phyloP scores from a whole-genome alignment of 495 filamentous ascomycete genomes.

The Glutinoglossum americanum region DNA sequence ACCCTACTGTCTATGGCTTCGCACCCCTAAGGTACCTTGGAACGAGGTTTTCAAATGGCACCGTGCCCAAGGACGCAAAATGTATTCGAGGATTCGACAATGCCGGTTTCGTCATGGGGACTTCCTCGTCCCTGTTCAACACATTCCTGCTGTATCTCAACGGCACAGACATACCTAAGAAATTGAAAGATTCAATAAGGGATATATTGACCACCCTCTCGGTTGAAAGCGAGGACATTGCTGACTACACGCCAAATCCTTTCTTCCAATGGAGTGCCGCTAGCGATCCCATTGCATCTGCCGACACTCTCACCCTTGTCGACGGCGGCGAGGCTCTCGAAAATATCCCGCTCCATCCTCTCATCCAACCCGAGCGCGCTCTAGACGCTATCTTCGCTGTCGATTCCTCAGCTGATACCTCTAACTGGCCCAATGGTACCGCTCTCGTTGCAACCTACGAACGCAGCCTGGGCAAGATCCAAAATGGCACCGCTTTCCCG shows the following conservation, averaged over 20 bases:
- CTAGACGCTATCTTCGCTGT: slow-evolving; percentile 87
- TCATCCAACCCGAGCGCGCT: slow-evolving; percentile 54
- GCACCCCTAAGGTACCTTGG: slow-evolving; percentile 54
- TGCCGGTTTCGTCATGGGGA: slow-evolving; percentile 70
- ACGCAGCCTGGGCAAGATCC: slow-evolving; percentile 40
- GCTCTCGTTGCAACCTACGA: slow-evolving; percentile 64
- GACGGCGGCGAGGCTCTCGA: slow-evolving; percentile 77
- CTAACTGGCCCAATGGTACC: slow-evolving; percentile 72
- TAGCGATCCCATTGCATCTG: slow-evolving; percentile 34
- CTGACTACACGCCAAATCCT: slow-evolving; percentile 63
- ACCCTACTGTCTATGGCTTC: slow-evolving; percentile 65
- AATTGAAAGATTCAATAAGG: slow-evolving; percentile 25
- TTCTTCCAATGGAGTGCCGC: slow-evolving; percentile 49
- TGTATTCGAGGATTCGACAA: slow-evolving; percentile 76
- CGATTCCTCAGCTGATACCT: slow-evolving; percentile 68
- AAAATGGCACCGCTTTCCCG: slow-evolving; percentile 72
- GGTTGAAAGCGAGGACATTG: slow-evolving; percentile 68
- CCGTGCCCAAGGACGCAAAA: slow-evolving; percentile 29
- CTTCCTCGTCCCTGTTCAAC: slow-evolving; percentile 79
- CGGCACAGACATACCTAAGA: slow-evolving; percentile 24
- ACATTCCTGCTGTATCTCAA: slow-evolving; percentile 38
- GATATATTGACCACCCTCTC: too few relatives aligned
- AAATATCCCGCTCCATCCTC: slow-evolving; percentile 70
- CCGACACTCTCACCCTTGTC: slow-evolving; percentile 45
- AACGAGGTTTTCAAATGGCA: slow-evolving; percentile 52